phyloP scores from a whole-genome alignment of 257 asterid species.

The Solanum arcanum region DNA sequence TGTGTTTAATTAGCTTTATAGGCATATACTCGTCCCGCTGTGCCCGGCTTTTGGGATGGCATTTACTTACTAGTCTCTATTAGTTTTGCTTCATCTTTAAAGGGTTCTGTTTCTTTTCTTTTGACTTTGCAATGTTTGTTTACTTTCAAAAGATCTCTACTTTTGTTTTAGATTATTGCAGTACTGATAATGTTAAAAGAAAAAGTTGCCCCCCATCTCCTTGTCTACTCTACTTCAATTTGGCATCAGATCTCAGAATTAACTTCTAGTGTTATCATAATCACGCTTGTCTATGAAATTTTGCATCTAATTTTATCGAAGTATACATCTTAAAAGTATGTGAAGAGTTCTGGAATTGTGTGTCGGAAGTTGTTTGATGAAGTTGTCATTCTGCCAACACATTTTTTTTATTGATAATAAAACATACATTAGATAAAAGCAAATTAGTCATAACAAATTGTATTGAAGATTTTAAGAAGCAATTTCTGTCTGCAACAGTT shows the following conservation, averaged over 20 bases:
- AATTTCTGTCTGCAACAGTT: background rate
- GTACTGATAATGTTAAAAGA: background rate
- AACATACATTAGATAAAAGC: too few species aligned
- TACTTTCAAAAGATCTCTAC: background rate
- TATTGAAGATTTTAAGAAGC: background rate
- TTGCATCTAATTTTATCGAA: too few species aligned
- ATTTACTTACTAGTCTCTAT: background rate
- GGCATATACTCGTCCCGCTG: background rate
- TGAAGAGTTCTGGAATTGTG: too few species aligned
- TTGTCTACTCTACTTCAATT: background rate
- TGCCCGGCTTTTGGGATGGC: background rate
- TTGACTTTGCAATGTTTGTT: background rate
- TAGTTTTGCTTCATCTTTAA: background rate
- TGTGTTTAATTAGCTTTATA: background rate
- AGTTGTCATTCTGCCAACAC: too few species aligned
- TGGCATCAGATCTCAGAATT: background rate
- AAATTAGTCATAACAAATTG: too few species aligned
- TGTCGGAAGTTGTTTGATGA: too few species aligned
- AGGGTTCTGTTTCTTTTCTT: background rate
- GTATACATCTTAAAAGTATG: too few species aligned
- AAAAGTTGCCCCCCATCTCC: background rate
- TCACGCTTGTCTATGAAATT: background rate
- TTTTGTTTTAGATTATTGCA: background rate
- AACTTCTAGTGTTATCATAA: background rate
- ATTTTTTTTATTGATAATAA: too few species aligned